Evolutionary conservation across 768 basidiomycete genomes (phyloP), one percentile per base, ranked within the genome.

Genomic region (Russula brevipes): DNA sequence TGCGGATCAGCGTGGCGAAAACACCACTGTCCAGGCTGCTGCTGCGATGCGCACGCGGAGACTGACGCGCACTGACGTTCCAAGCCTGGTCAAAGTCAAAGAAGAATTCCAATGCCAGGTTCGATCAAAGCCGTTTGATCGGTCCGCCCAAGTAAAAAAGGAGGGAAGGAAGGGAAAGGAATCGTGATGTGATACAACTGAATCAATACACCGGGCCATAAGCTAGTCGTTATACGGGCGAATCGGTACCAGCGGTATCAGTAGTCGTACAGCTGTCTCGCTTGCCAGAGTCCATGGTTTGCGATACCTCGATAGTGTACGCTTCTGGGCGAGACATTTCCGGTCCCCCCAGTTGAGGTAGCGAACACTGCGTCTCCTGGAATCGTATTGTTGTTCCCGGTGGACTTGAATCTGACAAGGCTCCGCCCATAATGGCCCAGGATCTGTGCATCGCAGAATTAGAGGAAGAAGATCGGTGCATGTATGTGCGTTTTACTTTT

Each of bases 311-410:
- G 44, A 12, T 45, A 7, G 56, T 57, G 3, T 52, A 36, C 9
- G 50, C 30, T 14, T 38, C 44, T 38, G 49, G 52, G 17, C 24
- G 44, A 5, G 61, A 51, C 50, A 35, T 36, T 24, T 57, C 41
- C 8, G 17, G 11, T 14, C 33, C 50, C 8, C 24, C 12, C 33
- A n/a, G n/a, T 8, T 12, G 24, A 46, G 10, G 41, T 24, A 10
- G 50, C 45, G 57, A 53, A 16, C 24, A 42, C 16, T 54, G 52
- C 6, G 24, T 30, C 10, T 54, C 36, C 7, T 42, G 24, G 36
- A 61, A 61, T 31, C 16, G 53, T 24, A 63, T 47, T 19, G 49
- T 59, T 11, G 57, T 47, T 1, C 54, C 12, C 3, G 57, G 44
- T 35, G 2, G 5, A 24, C 4, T 60, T 8, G 36, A 4, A n/a